These are phyloP conservation scores for Gymnopilus junonius DNA, from an alignment of 768 basidiomycete genomes.

Conservation along the genomic window DNA sequence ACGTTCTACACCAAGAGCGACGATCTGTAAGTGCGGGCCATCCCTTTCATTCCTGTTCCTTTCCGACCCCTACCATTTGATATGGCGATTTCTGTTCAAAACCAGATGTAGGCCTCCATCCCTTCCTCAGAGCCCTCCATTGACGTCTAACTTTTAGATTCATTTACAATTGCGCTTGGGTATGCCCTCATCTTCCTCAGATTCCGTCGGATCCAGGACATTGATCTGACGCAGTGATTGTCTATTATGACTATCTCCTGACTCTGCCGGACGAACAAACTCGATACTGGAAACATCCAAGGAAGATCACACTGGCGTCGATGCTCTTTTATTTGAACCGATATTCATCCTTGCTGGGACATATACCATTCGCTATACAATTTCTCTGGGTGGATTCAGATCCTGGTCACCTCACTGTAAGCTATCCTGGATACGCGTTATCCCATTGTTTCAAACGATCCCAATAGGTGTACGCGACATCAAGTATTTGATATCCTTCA, in stretches of 20 bases:
- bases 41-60: background rate
- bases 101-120: background rate
- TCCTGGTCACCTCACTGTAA: background rate
- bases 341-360: constrained; percentile 35
- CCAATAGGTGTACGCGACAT: background rate
- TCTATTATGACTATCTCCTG: constrained; percentile 45
- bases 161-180: constrained; percentile 7
- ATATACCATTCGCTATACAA: constrained; percentile 31
- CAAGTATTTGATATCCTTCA: background rate
- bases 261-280: constrained; percentile 40
- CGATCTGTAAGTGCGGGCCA: background rate
- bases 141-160: background rate
- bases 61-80: background rate
- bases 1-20: background rate
- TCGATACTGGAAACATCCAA: constrained; percentile 37
- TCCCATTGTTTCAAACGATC: constrained; percentile 2
- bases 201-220: background rate
- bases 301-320: constrained; percentile 23
- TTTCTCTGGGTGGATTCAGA: constrained; percentile 24
- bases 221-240: constrained; percentile 15
- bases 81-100: background rate
- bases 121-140: background rate
- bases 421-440: background rate
- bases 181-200: background rate
- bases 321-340: constrained; percentile 40